Conservation (phyloP, 768 basidiomycete genomes). For the Strobilomyces confusus region DNA sequence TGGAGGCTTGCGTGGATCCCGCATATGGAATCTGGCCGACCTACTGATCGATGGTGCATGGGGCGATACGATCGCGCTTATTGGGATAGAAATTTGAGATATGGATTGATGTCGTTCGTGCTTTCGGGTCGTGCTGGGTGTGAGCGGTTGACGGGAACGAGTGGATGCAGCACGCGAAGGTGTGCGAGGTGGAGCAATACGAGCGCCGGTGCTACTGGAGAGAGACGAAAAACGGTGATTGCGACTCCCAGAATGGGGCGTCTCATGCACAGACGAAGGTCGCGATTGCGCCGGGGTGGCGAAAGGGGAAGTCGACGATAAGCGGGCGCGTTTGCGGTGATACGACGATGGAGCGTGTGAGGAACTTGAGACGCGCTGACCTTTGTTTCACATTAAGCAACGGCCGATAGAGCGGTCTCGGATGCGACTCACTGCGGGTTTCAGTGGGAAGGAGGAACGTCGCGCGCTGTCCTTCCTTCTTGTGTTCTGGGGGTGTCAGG, state of each 20-base stretch:
- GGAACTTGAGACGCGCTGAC: constrained; percentile 50
- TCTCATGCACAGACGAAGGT: constrained; percentile 28
- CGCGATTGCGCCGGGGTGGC: constrained; percentile 31
- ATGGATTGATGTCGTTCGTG: constrained; percentile 46
- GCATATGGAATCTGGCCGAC: constrained; percentile 70
- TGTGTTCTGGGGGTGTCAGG: constrained; percentile 61
- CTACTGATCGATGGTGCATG: constrained; percentile 68
- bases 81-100: constrained; percentile 72
- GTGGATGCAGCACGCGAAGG: constrained; percentile 37
- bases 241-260: constrained; percentile 14
- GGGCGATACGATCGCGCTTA: constrained; percentile 73
- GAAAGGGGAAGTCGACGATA: constrained; percentile 41
- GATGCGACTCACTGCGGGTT: constrained; percentile 50
- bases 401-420: constrained; percentile 20
- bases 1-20: constrained; percentile 67
- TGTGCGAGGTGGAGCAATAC: constrained; percentile 26
- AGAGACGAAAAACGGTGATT: constrained; percentile 27
- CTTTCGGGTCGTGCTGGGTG: constrained; percentile 26
- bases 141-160: constrained; percentile 30
- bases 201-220: constrained; percentile 34
- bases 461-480: constrained; percentile 45
- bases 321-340: constrained; percentile 64
- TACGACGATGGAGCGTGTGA: constrained; percentile 70
- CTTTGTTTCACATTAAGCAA: constrained; percentile 33
- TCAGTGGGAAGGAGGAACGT: constrained; percentile 59